These are phyloP conservation scores for Podospora fimiseda DNA, from an alignment of 495 filamentous ascomycete genomes.

Conservation along the genomic window DNA sequence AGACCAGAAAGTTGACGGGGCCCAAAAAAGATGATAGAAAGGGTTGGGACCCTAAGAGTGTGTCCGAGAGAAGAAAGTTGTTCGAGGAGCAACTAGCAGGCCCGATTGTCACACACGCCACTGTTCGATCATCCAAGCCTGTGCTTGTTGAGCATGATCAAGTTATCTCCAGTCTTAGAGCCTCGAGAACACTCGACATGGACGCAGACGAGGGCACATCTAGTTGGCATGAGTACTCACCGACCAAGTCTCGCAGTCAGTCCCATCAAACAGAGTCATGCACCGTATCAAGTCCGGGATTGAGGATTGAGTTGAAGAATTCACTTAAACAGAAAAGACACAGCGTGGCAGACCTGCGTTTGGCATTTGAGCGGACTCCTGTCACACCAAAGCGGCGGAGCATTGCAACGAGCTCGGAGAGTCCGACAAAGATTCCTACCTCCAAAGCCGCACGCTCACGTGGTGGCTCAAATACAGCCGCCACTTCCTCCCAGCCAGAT, in stretches of 20 bases:
- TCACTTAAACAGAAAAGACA: conserved; percentile 17
- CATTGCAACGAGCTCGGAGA: background rate
- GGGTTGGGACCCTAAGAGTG: conserved; percentile 27
- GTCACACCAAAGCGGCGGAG: background rate
- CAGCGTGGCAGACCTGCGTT: conserved; percentile 33
- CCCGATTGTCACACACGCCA: conserved; percentile 7
- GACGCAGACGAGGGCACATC: background rate
- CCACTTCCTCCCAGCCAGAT: background rate
- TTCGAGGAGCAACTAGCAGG: conserved; percentile 27
- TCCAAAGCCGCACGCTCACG: background rate
- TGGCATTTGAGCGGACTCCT: conserved; percentile 25
- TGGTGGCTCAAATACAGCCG: background rate
- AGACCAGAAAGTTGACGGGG: background rate
- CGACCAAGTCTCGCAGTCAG: background rate
- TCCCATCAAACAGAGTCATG: background rate
- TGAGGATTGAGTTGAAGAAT: background rate
- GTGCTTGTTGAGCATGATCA: background rate
- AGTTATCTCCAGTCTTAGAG: conserved; percentile 8
- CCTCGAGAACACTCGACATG: background rate
- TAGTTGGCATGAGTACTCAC: background rate
- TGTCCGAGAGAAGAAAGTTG: conserved; percentile 29
- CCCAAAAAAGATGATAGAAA: background rate
- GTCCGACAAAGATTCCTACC: background rate
- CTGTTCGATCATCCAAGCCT: background rate
- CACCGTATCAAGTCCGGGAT: conserved; percentile 1